Percentiles rank a stretch among this genome's conserved stretches.
Evolutionary conservation across 768 basidiomycete genomes (phyloP).

Genomic region (Mycena alexandri): DNA sequence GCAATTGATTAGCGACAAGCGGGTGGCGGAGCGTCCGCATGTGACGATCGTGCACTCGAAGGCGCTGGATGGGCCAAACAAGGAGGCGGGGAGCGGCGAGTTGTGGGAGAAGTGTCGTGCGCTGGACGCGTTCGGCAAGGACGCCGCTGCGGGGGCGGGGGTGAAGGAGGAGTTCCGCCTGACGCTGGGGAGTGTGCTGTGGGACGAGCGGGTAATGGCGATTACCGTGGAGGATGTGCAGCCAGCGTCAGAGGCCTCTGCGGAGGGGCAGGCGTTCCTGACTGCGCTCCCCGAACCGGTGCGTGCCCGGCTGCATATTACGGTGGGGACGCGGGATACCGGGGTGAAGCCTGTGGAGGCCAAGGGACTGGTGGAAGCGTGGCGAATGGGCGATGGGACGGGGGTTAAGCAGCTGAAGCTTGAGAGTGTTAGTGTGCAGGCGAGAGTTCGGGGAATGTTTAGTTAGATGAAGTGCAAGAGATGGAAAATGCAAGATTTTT

Average conservation of each 20-base stretch:
- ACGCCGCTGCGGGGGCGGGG: constrained; percentile 36
- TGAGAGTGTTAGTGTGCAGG: background rate
- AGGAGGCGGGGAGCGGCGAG: constrained; percentile 36
- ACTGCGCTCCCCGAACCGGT: constrained; percentile 60
- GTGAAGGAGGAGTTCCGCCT: constrained; percentile 61
- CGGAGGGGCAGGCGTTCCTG: constrained; percentile 61
- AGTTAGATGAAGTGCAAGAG: too few relatives aligned
- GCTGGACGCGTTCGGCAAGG: constrained; percentile 51
- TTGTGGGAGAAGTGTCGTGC: constrained; percentile 65
- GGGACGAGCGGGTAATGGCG: constrained; percentile 87
- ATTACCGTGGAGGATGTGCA: constrained; percentile 73
- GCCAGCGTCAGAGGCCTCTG: constrained; percentile 43
- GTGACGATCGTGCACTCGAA: constrained; percentile 88
- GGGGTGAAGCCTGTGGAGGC: constrained; percentile 78
- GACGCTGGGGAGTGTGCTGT: constrained; percentile 72
- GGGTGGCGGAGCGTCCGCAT: constrained; percentile 78
- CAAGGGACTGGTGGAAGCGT: constrained; percentile 69
- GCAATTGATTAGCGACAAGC: constrained; percentile 54
- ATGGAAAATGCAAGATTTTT: too few relatives aligned
- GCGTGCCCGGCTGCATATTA: constrained; percentile 77
- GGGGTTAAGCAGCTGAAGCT: background rate
- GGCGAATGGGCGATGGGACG: constrained; percentile 45
- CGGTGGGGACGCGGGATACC: constrained; percentile 77
- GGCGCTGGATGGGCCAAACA: constrained; percentile 31
- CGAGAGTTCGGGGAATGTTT: constrained; percentile 4